Conservation (phyloP, 768 basidiomycete genomes). For the Sistotremastrum suecicum region DNA sequence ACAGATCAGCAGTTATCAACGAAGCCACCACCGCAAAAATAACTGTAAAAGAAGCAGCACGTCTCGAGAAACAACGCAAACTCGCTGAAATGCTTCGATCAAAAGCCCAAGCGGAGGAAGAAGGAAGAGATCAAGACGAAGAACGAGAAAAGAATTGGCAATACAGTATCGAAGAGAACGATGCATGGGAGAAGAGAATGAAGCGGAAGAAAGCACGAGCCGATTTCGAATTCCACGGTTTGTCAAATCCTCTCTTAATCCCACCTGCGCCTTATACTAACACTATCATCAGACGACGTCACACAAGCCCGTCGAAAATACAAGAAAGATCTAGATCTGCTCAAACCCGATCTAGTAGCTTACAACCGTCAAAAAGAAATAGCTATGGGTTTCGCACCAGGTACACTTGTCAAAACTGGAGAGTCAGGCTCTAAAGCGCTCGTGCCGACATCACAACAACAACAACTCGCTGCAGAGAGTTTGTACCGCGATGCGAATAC, state of each 20-base stretch:
- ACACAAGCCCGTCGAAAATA: conserved; percentile 82
- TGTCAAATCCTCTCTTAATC: conserved; percentile 14
- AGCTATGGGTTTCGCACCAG: conserved; percentile 59
- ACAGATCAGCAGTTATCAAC: conserved; percentile 73
- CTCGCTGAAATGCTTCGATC: conserved; percentile 74
- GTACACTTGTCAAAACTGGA: conserved; percentile 37
- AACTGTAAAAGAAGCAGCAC: conserved; percentile 63
- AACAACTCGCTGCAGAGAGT: conserved; percentile 59
- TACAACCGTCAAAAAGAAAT: conserved; percentile 88
- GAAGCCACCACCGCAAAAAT: conserved; percentile 70
- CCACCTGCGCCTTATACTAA: neutral
- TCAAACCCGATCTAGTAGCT: conserved; percentile 75
- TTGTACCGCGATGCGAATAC: conserved; percentile 91
- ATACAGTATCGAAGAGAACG: conserved; percentile 90
- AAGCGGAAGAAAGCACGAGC: conserved; percentile 71
- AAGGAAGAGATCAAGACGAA: conserved; percentile 69
- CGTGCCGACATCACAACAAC: conserved; percentile 41
- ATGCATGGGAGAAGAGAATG: conserved; percentile 88
- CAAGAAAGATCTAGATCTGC: conserved; percentile 78
- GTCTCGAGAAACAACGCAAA: conserved; percentile 81
- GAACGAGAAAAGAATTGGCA: conserved; percentile 91
- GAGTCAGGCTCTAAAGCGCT: conserved; percentile 28
- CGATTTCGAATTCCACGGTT: conserved; percentile 87
- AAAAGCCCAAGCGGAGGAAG: conserved; percentile 79
- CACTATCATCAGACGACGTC: conserved; percentile 52